Evolutionary conservation across 768 basidiomycete species (phyloP).

Genomic region (Neoboletus subvelutipes): DNA sequence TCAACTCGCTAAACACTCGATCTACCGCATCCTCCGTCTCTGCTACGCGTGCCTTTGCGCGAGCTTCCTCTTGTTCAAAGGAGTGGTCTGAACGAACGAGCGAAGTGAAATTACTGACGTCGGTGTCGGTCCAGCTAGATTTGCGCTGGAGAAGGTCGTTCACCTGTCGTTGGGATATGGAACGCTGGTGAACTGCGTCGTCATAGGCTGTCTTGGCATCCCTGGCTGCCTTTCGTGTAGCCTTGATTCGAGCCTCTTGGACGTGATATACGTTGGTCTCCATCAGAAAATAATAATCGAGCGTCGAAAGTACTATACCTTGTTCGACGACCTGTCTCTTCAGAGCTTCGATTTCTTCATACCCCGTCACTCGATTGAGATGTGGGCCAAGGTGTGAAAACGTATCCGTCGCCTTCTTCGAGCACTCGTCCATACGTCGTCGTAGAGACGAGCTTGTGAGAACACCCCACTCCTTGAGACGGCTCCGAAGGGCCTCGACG

Average conservation of each 20-base stretch:
- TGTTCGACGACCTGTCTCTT: constrained; percentile 76
- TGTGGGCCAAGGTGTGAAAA: constrained; percentile 75
- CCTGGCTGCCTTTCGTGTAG: constrained; percentile 63
- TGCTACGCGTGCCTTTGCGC: constrained; percentile 64
- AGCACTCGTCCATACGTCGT: constrained; percentile 56
- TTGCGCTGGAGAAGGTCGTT: constrained; percentile 95
- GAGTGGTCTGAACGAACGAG: constrained; percentile 90
- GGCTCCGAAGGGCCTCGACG: constrained; percentile 37
- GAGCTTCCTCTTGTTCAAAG: constrained; percentile 75
- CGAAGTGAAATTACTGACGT: constrained; percentile 84
- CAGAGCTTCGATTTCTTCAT: constrained; percentile 82
- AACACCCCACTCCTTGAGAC: constrained; percentile 47
- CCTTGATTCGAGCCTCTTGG: constrained; percentile 72
- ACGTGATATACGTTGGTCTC: constrained; percentile 13
- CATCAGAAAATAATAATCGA: not conserved
- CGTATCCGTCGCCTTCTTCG: constrained; percentile 51
- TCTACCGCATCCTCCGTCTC: constrained; percentile 81
- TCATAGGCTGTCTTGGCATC: constrained; percentile 76
- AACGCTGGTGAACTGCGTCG: constrained; percentile 73
- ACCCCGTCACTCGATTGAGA: constrained; percentile 88
- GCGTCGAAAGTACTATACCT: constrained; percentile 51
- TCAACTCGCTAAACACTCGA: constrained; percentile 80
- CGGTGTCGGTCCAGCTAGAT: constrained; percentile 85
- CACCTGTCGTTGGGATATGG: constrained; percentile 87
- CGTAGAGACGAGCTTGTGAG: constrained; percentile 38